These are phyloP conservation scores for Massariosphaeria phaeospora DNA, from an alignment of 495 filamentous ascomycete genomes.

Conservation along the genomic window DNA sequence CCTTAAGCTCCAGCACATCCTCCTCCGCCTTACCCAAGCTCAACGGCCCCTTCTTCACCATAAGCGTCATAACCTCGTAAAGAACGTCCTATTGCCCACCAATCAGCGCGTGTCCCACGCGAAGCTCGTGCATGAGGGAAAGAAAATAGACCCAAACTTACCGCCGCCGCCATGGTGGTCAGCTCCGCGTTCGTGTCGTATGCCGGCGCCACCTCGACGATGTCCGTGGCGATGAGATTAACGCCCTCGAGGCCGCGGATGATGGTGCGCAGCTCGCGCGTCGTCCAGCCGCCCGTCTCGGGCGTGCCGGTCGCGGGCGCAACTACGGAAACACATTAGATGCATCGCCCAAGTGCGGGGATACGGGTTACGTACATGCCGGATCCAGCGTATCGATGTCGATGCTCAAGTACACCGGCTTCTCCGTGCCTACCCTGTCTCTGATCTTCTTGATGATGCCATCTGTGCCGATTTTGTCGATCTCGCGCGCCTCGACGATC, in stretches of 20 bases:
- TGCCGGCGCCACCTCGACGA: conserved; percentile 81
- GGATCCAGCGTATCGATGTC: conserved; percentile 89
- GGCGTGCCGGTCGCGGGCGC: conserved; percentile 81
- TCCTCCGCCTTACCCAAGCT: conserved; percentile 26
- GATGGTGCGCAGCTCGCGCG: conserved; percentile 69
- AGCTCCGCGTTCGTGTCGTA: conserved; percentile 81
- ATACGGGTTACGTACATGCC: conserved; percentile 65
- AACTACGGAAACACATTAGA: too few relatives aligned
- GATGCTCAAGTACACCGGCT: conserved; percentile 76
- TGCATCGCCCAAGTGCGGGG: too few relatives aligned
- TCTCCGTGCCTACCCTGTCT: conserved; percentile 63
- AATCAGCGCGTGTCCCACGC: background rate
- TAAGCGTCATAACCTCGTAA: conserved; percentile 75
- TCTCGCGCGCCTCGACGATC: conserved; percentile 73
- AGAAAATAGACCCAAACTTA: conserved; percentile 6
- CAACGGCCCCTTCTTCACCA: conserved; percentile 61
- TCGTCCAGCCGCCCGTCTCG: conserved; percentile 83
- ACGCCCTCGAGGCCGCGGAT: conserved; percentile 69
- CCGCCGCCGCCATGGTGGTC: conserved; percentile 77
- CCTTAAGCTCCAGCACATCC: conserved; percentile 24
- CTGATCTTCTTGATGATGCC: conserved; percentile 73
- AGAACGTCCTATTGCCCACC: conserved; percentile 57
- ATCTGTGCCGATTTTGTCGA: conserved; percentile 66
- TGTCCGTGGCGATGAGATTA: conserved; percentile 73
- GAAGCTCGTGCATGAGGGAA: background rate